Base-by-base conservation (phyloP, 768 basidiomycete genomes). In the Xerocomellus amylosporus region DNA sequence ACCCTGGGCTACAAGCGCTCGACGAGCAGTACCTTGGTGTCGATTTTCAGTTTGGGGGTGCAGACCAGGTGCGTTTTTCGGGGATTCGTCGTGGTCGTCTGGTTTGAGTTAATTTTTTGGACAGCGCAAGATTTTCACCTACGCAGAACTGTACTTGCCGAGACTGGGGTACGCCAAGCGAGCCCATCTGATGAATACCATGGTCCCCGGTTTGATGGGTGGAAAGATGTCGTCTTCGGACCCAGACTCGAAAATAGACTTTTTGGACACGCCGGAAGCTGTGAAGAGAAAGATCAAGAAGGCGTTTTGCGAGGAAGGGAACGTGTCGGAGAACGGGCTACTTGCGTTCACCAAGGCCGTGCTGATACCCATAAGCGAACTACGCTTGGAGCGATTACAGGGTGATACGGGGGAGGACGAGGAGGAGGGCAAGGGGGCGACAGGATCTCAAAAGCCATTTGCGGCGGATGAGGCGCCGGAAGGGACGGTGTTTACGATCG, bases 141-240 rank as follows among this genome's bases (percentile, higher is more conserved):
- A 96, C 64, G 95, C 97, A 8, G 95, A 98, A 69, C 82, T 89
- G 64, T 95, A 94, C 81, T 87, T 99, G 49, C 97, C 97, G 5
- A 80, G 84, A 58, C 80, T 98, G 31, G 97, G 96, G 34, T 98
- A 98, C 76, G 74, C 77, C 49, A 98, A 97, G 73, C 92, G 96
- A 33, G 90, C 95, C 0, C 97, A 99, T 70, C 79, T 99, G 42
- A 99, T 99, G 97, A 99, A 98, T 73, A 77, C 83, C 33, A 98
- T 98, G 95, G 93, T 98, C 0, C 94, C 95, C 30, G 94, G 95
- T 41, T 79, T 97, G 33, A 86, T 86, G 40, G 95, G 95, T 31
- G 91, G 93, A 17, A 99, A 99, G 69, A 98, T 99, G 97, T 97
- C 94, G 15, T 88, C 94, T 1, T 98, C 96, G 1, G 96, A 98